Percentiles rank a stretch among this genome's conserved stretches.
phyloP scores from a whole-genome alignment of 2,329 filamentous ascomycete species.

The Nannizzia gypsea region DNA sequence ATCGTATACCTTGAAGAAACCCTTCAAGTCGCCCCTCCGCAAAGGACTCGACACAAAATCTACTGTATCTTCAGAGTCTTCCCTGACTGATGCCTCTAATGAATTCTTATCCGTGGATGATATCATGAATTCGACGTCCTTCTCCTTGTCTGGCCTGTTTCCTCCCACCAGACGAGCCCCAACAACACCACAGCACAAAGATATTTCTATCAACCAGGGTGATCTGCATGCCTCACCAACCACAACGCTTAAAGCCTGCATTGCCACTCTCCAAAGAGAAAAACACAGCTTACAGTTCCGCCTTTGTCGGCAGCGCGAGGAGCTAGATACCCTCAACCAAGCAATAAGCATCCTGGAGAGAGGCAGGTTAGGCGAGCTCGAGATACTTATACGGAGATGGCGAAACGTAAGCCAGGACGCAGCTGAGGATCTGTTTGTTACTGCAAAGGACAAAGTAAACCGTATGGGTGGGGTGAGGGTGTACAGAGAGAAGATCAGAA shows the following conservation, averaged over 20 bases:
- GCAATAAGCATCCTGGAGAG: conserved; percentile 40
- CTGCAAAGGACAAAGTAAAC: conserved; percentile 48
- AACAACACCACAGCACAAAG: conserved; percentile 7
- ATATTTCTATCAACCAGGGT: neutral
- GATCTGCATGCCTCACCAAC: neutral
- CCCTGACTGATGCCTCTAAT: neutral
- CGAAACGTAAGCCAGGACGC: conserved; percentile 47
- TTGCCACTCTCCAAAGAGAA: conserved; percentile 27
- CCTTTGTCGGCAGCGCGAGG: conserved; percentile 22
- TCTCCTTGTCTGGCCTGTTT: neutral
- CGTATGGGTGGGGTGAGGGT: conserved; percentile 51
- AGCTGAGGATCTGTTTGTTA: conserved; percentile 55
- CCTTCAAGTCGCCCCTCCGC: conserved; percentile 60
- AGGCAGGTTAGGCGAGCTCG: conserved; percentile 43
- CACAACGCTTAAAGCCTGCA: conserved; percentile 10
- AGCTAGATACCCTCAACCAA: conserved; percentile 43
- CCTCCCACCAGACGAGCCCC: neutral
- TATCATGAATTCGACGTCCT: neutral
- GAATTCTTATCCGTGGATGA: neutral
- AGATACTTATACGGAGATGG: conserved; percentile 50
- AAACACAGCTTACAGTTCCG: conserved; percentile 24
- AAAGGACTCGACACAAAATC: neutral
- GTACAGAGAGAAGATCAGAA: conserved; percentile 41
- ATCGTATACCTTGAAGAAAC: conserved; percentile 50
- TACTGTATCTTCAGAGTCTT: neutral